A percentile compares a stretch with the other conserved stretches of the same genome.
These are phyloP conservation scores for Hura crepitans DNA, from an alignment of 441 rosid species.

Conservation along the genomic window DNA sequence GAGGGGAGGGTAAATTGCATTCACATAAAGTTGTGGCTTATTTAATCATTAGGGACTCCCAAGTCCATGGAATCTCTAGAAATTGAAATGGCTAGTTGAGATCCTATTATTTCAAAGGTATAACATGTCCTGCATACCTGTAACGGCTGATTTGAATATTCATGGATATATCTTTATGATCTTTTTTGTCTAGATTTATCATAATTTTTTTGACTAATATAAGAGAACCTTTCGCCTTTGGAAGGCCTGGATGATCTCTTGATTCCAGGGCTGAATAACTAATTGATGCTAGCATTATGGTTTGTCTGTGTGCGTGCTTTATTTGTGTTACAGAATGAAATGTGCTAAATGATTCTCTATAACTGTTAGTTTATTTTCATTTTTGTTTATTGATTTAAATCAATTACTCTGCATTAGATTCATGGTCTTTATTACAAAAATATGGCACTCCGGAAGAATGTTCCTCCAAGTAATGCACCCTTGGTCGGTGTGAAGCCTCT, in stretches of 20 bases:
- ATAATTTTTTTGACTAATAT: background rate
- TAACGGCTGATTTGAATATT: background rate
- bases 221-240: background rate
- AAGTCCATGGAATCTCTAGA: constrained; percentile 3
- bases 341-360: background rate
- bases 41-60: constrained; percentile 21
- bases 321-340: background rate
- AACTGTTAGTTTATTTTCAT: background rate
- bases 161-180: background rate
- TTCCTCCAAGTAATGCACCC: constrained; percentile 48
- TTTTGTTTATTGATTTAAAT: background rate
- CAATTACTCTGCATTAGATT: background rate
- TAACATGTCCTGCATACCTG: background rate
- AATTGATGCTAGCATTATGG: background rate
- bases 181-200: background rate
- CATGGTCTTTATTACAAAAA: constrained; percentile 33
- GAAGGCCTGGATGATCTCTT: background rate
- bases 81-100: background rate
- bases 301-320: background rate
- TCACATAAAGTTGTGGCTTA: constrained; percentile 13
- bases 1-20: background rate
- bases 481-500: constrained; percentile 58
- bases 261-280: background rate
- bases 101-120: background rate
- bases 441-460: constrained; percentile 71